Evolutionary conservation across 257 asterid species (phyloP).

Genomic region (Nicotiana otophora): DNA sequence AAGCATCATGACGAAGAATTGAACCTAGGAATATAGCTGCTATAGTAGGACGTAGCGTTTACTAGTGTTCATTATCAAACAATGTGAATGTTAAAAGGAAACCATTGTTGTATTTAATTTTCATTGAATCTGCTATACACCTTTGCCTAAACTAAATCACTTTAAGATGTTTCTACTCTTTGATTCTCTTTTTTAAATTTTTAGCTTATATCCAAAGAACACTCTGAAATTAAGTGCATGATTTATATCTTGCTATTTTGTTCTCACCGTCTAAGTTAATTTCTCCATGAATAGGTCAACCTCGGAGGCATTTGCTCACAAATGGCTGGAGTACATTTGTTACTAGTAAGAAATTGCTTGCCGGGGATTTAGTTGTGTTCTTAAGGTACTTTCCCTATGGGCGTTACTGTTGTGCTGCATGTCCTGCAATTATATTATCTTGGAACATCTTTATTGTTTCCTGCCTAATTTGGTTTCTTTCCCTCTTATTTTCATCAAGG

Average conservation of each 20-base stretch:
- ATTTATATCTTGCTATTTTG: background rate
- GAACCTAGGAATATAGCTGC: background rate
- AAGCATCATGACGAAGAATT: background rate
- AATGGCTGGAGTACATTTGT: slow-evolving; percentile 80
- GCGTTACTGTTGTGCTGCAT: background rate
- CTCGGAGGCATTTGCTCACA: slow-evolving; percentile 69
- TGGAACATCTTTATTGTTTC: background rate
- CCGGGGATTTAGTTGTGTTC: slow-evolving; percentile 67
- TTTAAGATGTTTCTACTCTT: no score
- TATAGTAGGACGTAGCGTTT: no score
- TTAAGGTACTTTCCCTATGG: slow-evolving; percentile 39
- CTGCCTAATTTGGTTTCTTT: background rate
- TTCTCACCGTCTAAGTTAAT: background rate
- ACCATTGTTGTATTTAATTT: no score
- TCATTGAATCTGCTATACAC: background rate
- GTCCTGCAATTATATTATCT: background rate
- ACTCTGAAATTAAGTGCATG: background rate
- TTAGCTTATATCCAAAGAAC: background rate
- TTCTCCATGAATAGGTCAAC: slow-evolving; percentile 42
- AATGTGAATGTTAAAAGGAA: no score
- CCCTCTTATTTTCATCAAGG: background rate
- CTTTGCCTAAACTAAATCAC: background rate
- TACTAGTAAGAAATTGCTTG: slow-evolving; percentile 55
- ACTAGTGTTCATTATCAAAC: no score
- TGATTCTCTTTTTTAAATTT: no score